A percentile compares a stretch with the other conserved stretches of the same genome.
Evolutionary conservation across 2,329 filamentous ascomycete genomes (phyloP).

Genomic region (Amauroascus verrucosus): DNA sequence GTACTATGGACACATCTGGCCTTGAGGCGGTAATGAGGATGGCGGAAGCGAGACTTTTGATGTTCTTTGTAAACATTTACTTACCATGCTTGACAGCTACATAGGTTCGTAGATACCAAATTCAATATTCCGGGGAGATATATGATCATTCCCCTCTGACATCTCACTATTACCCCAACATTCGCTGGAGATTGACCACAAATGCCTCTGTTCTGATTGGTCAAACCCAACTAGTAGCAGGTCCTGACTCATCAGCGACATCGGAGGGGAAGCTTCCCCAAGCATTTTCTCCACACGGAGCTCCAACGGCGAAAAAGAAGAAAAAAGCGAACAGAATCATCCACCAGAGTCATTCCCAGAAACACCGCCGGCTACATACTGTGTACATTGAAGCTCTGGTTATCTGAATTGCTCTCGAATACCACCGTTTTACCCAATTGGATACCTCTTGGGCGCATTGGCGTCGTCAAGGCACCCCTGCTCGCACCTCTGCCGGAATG

Average conservation of each 20-base stretch:
- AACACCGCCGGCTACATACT: not conserved
- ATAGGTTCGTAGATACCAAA: not conserved
- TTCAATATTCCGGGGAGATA: not conserved
- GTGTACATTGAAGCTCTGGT: not conserved
- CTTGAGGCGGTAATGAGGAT: not conserved
- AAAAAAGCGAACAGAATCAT: not conserved
- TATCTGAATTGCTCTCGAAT: not conserved
- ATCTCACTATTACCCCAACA: not conserved
- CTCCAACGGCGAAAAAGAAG: not conserved
- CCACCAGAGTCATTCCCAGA: not conserved
- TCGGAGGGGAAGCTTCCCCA: constrained; percentile 6
- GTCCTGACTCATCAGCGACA: constrained; percentile 11
- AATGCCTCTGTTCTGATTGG: constrained; percentile 1
- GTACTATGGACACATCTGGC: not conserved
- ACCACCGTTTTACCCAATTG: not conserved
- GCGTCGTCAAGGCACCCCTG: not conserved
- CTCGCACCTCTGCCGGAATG: constrained; percentile 8
- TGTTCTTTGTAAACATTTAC: constrained; percentile 9
- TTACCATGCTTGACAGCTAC: not conserved
- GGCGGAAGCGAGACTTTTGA: not conserved
- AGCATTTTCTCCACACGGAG: not conserved
- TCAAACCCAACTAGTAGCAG: not conserved
- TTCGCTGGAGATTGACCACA: not conserved
- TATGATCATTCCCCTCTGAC: too few relatives aligned
- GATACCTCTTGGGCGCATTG: not conserved